Evolutionary conservation across 2,329 filamentous ascomycete species (phyloP).

Genomic region (Bimuria novae-zelandiae): DNA sequence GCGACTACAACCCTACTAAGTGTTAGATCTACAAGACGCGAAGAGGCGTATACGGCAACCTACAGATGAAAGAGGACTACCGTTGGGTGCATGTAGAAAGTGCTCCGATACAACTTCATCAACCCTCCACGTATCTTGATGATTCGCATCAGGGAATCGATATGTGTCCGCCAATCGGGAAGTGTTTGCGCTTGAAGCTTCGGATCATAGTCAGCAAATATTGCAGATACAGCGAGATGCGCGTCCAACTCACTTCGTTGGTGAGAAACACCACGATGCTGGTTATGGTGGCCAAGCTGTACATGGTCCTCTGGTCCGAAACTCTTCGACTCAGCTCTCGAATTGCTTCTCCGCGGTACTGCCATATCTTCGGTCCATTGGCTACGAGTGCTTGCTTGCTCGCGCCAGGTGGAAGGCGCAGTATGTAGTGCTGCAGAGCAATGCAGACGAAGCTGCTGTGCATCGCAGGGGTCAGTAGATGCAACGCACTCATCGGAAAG

Average conservation of each 20-base stretch:
- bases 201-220: background rate
- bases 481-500: slow-evolving; percentile 31
- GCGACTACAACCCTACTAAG: slow-evolving; percentile 26
- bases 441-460: slow-evolving; percentile 36
- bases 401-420: slow-evolving; percentile 19
- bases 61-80: slow-evolving; percentile 35
- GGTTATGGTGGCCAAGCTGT: slow-evolving; percentile 30
- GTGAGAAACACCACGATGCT: slow-evolving; percentile 37
- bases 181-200: slow-evolving; percentile 32
- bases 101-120: slow-evolving; percentile 18
- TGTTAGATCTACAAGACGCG: background rate
- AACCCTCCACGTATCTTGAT: slow-evolving; percentile 37
- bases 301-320: slow-evolving; percentile 28
- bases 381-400: slow-evolving; percentile 12
- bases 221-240: background rate
- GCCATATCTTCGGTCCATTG: slow-evolving; percentile 29
- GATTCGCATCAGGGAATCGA: slow-evolving; percentile 29
- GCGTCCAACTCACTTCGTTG: slow-evolving; percentile 26
- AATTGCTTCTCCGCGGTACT: slow-evolving; percentile 37
- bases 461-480: slow-evolving; percentile 34
- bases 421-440: slow-evolving; percentile 31
- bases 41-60: background rate
- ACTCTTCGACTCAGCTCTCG: slow-evolving; percentile 29
- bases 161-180: slow-evolving; percentile 34
- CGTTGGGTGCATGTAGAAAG: slow-evolving; percentile 23